Conservation (phyloP, 1,284 basidiomycete species). For the Fomitopsis palustris region DNA sequence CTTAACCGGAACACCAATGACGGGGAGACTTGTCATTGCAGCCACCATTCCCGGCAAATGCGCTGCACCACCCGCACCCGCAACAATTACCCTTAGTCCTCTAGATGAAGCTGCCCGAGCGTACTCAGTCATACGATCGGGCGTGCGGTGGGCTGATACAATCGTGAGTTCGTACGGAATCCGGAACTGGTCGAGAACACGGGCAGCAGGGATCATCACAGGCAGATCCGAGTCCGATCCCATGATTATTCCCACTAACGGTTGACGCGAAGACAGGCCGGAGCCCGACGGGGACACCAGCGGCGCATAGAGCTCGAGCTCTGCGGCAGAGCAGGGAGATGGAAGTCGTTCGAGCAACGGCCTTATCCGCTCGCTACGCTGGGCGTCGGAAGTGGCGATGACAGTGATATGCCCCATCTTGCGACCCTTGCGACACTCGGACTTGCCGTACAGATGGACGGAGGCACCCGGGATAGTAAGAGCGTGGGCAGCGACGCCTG, state of each 20-base stretch:
- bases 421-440: slow-evolving; percentile 83
- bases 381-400: slow-evolving; percentile 80
- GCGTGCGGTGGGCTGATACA: slow-evolving; percentile 95
- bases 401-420: slow-evolving; percentile 99
- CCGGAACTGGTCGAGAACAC: slow-evolving; percentile 77
- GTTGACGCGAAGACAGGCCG: slow-evolving; percentile 62
- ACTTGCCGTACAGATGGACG: slow-evolving; percentile 93
- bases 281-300: slow-evolving; percentile 36
- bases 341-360: slow-evolving; percentile 69
- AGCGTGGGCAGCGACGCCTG: slow-evolving; percentile 51
- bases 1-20: slow-evolving; percentile 97
- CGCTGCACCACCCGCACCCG: slow-evolving; percentile 95
- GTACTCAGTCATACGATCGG: slow-evolving; percentile 83
- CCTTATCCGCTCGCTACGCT: slow-evolving; percentile 68
- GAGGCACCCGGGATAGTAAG: slow-evolving; percentile 73
- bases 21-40: slow-evolving; percentile 88
- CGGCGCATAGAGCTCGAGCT: slow-evolving; percentile 59
- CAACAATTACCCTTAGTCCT: slow-evolving; percentile 82
- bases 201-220: slow-evolving; percentile 88
- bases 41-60: slow-evolving; percentile 99
- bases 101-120: slow-evolving; percentile 74
- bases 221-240: slow-evolving; percentile 98
- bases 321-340: slow-evolving; percentile 40
- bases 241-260: slow-evolving; percentile 96
- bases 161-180: slow-evolving; percentile 95